Evolutionary conservation across 164 flowering plant genomes (phyloP).

Genomic region (Chloranthus sessilifolius): DNA sequence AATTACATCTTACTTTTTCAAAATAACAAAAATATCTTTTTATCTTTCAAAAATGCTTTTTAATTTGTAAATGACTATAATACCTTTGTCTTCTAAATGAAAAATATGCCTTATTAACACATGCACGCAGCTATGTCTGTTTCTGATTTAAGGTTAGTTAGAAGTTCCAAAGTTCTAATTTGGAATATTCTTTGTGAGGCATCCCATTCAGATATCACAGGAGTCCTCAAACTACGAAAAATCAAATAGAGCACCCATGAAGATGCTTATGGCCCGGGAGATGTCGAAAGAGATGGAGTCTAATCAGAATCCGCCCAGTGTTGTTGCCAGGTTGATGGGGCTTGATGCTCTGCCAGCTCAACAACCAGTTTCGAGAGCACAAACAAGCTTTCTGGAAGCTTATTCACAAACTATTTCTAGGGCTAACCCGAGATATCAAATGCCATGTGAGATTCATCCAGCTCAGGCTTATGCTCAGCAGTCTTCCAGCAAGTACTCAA

Average conservation of each 20-base stretch:
- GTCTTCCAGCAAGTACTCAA: slow-evolving; percentile 26
- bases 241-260: slow-evolving; percentile 77
- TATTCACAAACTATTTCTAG: slow-evolving; percentile 24
- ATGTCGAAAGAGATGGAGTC: slow-evolving; percentile 72
- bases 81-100: too few species aligned
- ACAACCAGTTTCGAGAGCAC: slow-evolving; percentile 30
- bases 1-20: too few species aligned
- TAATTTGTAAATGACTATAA: too few species aligned
- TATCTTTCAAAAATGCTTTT: too few species aligned
- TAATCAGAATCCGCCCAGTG: slow-evolving; percentile 56
- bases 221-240: slow-evolving; percentile 54
- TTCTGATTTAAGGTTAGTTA: too few species aligned
- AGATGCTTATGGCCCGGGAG: slow-evolving; percentile 88
- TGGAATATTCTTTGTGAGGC: slow-evolving; percentile 6
- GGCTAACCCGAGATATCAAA: slow-evolving; percentile 25
- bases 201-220: slow-evolving; percentile 50
- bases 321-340: slow-evolving; percentile 97
- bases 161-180: too few species aligned
- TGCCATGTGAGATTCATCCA: slow-evolving; percentile 25
- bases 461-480: slow-evolving; percentile 25
- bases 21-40: too few species aligned
- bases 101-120: too few species aligned
- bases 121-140: too few species aligned
- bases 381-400: slow-evolving; percentile 34
- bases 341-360: slow-evolving; percentile 73